Evolutionary conservation across 768 basidiomycete species (phyloP).

Genomic region (Tulasnella sp.): DNA sequence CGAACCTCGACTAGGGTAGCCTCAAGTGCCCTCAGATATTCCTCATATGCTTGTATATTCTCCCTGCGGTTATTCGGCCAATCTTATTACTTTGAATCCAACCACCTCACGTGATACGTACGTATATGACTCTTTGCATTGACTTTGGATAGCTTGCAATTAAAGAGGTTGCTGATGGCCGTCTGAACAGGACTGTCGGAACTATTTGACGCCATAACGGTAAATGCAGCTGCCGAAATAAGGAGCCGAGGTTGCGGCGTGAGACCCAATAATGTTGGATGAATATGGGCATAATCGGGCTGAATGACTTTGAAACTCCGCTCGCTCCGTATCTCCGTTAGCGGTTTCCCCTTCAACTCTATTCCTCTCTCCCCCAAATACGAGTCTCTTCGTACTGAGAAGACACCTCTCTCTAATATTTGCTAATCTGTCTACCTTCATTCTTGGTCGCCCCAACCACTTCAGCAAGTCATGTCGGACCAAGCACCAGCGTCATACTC

Average conservation of each 20-base stretch:
- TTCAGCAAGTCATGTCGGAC: neutral
- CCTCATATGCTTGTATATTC: too few relatives aligned
- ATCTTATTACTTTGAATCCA: too few relatives aligned
- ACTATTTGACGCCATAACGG: neutral
- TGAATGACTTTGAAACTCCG: neutral
- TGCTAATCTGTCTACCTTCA: neutral
- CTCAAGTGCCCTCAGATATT: too few relatives aligned
- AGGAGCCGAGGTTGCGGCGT: neutral
- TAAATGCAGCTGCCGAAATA: neutral
- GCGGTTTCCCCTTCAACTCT: neutral
- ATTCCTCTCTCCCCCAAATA: neutral
- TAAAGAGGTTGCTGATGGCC: too few relatives aligned
- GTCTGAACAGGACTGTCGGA: too few relatives aligned
- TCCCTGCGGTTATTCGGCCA: too few relatives aligned
- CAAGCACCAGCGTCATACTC: constrained; percentile 50
- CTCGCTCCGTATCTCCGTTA: neutral
- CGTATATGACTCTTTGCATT: too few relatives aligned
- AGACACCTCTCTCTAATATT: neutral
- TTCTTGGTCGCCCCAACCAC: neutral
- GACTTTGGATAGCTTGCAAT: too few relatives aligned
- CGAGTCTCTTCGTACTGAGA: neutral
- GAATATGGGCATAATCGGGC: neutral
- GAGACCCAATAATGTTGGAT: neutral
- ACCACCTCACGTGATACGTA: too few relatives aligned
- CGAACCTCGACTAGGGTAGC: too few relatives aligned